Percentiles rank a stretch among this genome's conserved stretches.
These are phyloP conservation scores for Sphagnum tenellum DNA, from an alignment of 225 moss, liverwort and hornwort genomes.

Conservation along the genomic window DNA sequence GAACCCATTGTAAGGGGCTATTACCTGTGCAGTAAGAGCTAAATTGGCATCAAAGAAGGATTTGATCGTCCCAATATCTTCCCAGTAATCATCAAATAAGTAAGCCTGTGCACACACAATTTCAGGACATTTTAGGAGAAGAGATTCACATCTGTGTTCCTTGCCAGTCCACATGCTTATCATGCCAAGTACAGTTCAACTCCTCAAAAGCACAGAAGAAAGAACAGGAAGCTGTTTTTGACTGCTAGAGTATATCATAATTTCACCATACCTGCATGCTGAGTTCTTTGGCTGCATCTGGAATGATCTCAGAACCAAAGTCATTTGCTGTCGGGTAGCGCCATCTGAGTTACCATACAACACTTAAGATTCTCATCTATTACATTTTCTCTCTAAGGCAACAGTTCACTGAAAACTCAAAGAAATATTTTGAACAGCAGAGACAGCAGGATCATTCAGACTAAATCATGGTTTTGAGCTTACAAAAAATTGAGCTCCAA, in stretches of 20 bases:
- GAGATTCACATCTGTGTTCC: too few relatives aligned
- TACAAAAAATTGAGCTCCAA: not conserved
- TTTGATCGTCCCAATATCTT: conserved; percentile 98
- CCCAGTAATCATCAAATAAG: conserved; percentile 94
- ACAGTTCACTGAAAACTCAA: not conserved
- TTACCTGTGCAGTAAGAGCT: conserved; percentile 78
- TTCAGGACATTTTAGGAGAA: too few relatives aligned
- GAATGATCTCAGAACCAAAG: conserved; percentile 92
- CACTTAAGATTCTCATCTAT: not conserved
- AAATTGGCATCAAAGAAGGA: conserved; percentile 97
- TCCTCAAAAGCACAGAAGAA: too few relatives aligned
- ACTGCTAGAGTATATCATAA: too few relatives aligned
- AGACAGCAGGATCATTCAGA: not conserved
- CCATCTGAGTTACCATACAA: conserved; percentile 42
- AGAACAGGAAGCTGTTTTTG: too few relatives aligned
- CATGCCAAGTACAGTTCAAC: too few relatives aligned
- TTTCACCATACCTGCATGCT: conserved; percentile 50
- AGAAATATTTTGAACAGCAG: not conserved
- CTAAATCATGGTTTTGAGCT: too few relatives aligned
- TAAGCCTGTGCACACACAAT: conserved; percentile 46
- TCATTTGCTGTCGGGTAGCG: conserved; percentile 89
- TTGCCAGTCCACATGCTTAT: too few relatives aligned
- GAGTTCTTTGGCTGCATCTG: conserved; percentile 62
- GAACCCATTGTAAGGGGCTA: too few relatives aligned
- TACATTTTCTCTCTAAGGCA: too few relatives aligned